These are phyloP conservation scores for Dactylellina parvicollis DNA, from an alignment of 2,329 filamentous ascomycete species.

Conservation along the genomic window DNA sequence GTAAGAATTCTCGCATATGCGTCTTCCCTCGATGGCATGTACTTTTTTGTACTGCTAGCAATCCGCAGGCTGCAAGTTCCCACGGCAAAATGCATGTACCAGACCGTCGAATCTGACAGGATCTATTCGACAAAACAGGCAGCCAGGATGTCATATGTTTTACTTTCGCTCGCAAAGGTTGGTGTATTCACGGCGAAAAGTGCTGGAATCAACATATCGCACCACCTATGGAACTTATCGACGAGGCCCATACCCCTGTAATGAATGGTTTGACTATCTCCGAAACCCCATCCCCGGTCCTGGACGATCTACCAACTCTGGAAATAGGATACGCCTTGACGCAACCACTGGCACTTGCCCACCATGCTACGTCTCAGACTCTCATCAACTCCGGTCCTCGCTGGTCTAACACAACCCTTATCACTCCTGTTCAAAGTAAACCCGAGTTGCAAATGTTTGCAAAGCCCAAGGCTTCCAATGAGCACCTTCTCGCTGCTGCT, in stretches of 20 bases:
- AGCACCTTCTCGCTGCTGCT: conserved; percentile 1
- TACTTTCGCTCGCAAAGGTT: conserved; percentile 50
- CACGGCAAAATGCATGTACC: no score
- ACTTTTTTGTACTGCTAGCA: not conserved
- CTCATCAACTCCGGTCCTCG: not conserved
- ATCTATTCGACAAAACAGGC: conserved; percentile 9
- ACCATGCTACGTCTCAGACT: conserved; percentile 10
- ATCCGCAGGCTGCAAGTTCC: no score
- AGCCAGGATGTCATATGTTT: conserved; percentile 52
- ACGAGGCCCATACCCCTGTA: not conserved
- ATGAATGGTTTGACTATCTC: conserved; percentile 44
- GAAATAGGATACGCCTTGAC: conserved; percentile 29
- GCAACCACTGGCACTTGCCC: not conserved
- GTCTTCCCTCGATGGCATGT: not conserved
- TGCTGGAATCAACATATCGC: conserved; percentile 53
- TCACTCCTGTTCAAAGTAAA: not conserved
- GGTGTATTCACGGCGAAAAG: conserved; percentile 50
- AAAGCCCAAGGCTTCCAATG: conserved; percentile 2
- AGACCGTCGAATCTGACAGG: no score
- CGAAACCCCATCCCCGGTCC: conserved; percentile 42
- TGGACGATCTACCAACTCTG: conserved; percentile 41
- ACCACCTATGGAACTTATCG: conserved; percentile 23
- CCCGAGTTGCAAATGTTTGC: not conserved
- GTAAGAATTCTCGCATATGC: conserved; percentile 29
- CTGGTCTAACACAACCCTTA: conserved; percentile 36